Conservation (phyloP, 2,329 filamentous ascomycete species). For the Fusarium sulawesiense region DNA sequence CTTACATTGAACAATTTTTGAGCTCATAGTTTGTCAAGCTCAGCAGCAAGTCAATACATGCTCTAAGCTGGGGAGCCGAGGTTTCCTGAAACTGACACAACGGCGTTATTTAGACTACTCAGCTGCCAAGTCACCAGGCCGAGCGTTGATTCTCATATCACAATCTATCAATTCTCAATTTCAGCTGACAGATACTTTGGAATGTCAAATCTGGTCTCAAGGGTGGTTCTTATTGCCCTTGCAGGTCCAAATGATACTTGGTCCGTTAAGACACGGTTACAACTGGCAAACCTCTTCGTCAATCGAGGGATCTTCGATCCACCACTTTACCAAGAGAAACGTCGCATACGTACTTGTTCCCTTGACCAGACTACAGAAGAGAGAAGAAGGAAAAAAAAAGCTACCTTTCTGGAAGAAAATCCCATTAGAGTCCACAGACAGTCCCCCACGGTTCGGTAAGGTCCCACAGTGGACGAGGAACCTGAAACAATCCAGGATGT, state of each 20-base stretch:
- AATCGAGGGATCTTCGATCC: background rate
- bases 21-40: background rate
- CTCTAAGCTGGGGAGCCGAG: constrained; percentile 25
- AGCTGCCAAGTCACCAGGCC: constrained; percentile 27
- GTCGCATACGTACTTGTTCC: background rate
- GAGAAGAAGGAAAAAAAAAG: background rate
- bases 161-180: background rate
- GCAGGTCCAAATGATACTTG: constrained; percentile 2
- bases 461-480: constrained; percentile 40
- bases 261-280: background rate
- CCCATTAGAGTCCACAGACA: constrained; percentile 28
- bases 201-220: constrained; percentile 9
- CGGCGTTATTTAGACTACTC: constrained; percentile 21
- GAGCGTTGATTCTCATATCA: constrained; percentile 12
- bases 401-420: constrained; percentile 8
- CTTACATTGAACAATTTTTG: background rate
- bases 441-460: constrained; percentile 32
- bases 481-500: constrained; percentile 47
- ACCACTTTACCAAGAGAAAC: background rate
- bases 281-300: background rate
- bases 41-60: constrained; percentile 3
- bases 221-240: constrained; percentile 18
- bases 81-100: constrained; percentile 42
- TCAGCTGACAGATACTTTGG: background rate
- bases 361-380: background rate